These are phyloP conservation scores for Neonectria hederae DNA, from an alignment of 2,329 filamentous ascomycete species.

Conservation along the genomic window DNA sequence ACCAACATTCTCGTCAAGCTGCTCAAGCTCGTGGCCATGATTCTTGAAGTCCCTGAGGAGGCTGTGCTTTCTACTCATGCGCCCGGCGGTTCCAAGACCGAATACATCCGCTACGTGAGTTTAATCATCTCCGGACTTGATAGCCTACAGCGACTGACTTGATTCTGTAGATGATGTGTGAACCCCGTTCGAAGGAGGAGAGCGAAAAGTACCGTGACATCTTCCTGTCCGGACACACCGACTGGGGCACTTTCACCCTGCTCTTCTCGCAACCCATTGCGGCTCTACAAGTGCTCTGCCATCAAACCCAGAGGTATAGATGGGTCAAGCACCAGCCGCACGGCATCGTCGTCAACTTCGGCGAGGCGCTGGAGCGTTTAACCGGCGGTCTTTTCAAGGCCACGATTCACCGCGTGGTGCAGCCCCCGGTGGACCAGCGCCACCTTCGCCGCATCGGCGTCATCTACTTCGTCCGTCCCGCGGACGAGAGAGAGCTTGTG, in stretches of 20 bases:
- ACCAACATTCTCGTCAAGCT: slow-evolving; percentile 45
- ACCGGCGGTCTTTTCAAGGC: slow-evolving; percentile 46
- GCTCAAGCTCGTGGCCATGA: slow-evolving; percentile 51
- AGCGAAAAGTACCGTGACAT: slow-evolving; percentile 50
- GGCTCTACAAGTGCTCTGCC: slow-evolving; percentile 49
- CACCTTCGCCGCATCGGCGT: slow-evolving; percentile 49
- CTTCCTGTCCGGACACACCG: slow-evolving; percentile 53
- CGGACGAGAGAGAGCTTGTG: slow-evolving; percentile 48
- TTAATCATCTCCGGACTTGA: accelerated
- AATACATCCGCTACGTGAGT: slow-evolving; percentile 49
- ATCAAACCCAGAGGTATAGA: slow-evolving; percentile 47
- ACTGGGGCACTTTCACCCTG: slow-evolving; percentile 52
- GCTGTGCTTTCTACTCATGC: slow-evolving; percentile 49
- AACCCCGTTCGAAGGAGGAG: slow-evolving; percentile 47
- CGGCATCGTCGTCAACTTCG: slow-evolving; percentile 52
- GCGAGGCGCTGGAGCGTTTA: slow-evolving; percentile 45
- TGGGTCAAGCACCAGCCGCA: slow-evolving; percentile 49
- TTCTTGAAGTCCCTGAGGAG: slow-evolving; percentile 50
- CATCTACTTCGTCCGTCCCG: slow-evolving; percentile 53
- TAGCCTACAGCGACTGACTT: background rate
- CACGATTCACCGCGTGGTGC: slow-evolving; percentile 44
- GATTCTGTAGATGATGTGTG: slow-evolving; percentile 47
- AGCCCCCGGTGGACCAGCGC: slow-evolving; percentile 48
- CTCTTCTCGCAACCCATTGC: slow-evolving; percentile 52
- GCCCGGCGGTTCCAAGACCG: slow-evolving; percentile 48